Percentiles rank a stretch among this genome's conserved stretches.
phyloP scores from a whole-genome alignment of 805 yeast genomes.

The Yamadazyma takamatsuzukensis region DNA sequence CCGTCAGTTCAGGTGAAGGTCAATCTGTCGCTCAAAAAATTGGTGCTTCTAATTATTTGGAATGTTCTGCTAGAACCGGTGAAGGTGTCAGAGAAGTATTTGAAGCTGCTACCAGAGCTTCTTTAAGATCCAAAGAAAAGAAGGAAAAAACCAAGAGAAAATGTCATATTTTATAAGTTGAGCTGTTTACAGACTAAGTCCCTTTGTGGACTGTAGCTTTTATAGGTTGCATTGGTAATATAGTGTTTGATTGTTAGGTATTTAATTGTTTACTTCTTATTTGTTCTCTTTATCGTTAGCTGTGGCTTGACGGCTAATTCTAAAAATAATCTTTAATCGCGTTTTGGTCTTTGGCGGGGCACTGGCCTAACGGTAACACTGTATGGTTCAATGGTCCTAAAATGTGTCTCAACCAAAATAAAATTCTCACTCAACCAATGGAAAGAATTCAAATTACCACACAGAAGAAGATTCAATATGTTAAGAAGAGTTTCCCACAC shows the following conservation, averaged over 20 bases:
- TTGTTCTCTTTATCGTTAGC: too few species aligned
- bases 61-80: constrained; percentile 90
- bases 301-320: too few species aligned
- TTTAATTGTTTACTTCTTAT: too few species aligned
- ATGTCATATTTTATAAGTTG: constrained; percentile 61
- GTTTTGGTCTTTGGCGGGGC: too few species aligned
- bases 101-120: constrained; percentile 89
- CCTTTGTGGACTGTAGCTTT: too few species aligned
- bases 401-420: too few species aligned
- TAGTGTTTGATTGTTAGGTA: too few species aligned
- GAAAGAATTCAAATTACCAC: constrained; percentile 3
- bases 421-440: constrained; percentile 6
- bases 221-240: too few species aligned
- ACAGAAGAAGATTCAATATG: constrained; percentile 5
- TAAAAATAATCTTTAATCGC: too few species aligned
- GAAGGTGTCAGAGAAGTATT: constrained; percentile 92
- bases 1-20: constrained; percentile 80
- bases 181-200: too few species aligned
- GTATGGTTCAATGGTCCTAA: too few species aligned
- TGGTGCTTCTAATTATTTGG: constrained; percentile 82
- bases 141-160: constrained; percentile 57
- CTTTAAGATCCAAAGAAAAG: constrained; percentile 64
- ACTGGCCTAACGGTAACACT: too few species aligned
- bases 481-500: constrained; percentile 7
- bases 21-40: constrained; percentile 84